Conservation (phyloP, 2,329 filamentous ascomycete genomes). For the Lasiodiplodia gonubiensis region DNA sequence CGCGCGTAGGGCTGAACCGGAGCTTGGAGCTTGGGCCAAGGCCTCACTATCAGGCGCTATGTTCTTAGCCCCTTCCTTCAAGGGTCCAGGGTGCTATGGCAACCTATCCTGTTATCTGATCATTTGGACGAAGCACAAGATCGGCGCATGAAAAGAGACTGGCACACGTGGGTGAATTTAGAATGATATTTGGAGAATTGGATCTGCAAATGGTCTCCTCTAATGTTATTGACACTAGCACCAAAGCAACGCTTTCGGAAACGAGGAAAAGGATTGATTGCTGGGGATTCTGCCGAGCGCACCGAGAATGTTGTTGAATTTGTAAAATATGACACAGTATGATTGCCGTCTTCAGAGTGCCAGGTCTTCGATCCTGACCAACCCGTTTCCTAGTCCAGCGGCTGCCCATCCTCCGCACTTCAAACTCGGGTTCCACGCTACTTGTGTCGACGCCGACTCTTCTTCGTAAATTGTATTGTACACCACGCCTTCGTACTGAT, state of each 20-base stretch:
- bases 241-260: not conserved
- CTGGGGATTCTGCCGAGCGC: not conserved
- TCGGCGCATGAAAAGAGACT: not conserved
- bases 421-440: slow-evolving; percentile 60
- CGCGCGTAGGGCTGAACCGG: slow-evolving; percentile 26
- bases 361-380: slow-evolving; percentile 58
- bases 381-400: slow-evolving; percentile 55
- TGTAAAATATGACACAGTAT: not conserved
- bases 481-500: slow-evolving; percentile 38
- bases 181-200: not conserved
- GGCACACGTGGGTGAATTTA: not conserved
- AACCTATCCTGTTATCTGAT: not conserved
- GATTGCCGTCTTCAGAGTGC: slow-evolving; percentile 14
- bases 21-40: slow-evolving; percentile 22
- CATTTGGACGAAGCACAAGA: not conserved
- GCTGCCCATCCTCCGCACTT: slow-evolving; percentile 57
- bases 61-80: not conserved
- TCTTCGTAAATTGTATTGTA: slow-evolving; percentile 54
- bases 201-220: not conserved
- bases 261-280: not conserved
- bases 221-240: not conserved
- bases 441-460: slow-evolving; percentile 49
- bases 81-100: not conserved
- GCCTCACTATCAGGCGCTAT: not conserved
- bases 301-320: not conserved